Evolutionary conservation across 2,329 filamentous ascomycete species (phyloP), one percentile per base, ranked within the genome.

Genomic region (Seiridium unicorne): DNA sequence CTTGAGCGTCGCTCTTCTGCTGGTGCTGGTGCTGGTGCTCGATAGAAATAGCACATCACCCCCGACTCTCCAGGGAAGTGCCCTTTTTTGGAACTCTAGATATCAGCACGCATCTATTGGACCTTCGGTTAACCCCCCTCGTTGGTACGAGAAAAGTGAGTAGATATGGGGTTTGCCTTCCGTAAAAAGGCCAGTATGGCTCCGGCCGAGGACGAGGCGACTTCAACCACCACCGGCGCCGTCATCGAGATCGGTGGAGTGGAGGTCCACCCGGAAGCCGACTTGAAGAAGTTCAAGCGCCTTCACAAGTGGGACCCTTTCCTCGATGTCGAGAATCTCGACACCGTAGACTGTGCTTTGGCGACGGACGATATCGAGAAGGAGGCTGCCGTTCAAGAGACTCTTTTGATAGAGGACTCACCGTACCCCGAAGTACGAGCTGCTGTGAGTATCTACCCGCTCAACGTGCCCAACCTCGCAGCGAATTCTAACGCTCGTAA

Each of bases 361-460:
- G 74, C 79, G 47, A 80, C 79, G 2, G 78, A 80, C 61, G 83
- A 86, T 71, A 77, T 80, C 64, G 83, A 82, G 65, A 82, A 84
- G 70, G 83, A 83, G 58, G 73, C 83, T 55, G 79, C 81, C 61
- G 80, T 88, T 64, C 83, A 87, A 66, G 80, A 83, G 65, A 82
- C 84, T 51, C 73, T 84, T 60, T 77, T 87, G 67, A 80, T 88
- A 69, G 85, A 89, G 60, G 86, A 89, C 70, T 89, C 86, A 53
- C 87, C 87, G 2, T 89, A 89, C 68, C 84, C 85, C 44, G 86
- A 89, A 75, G 87, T 89, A 58, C 84, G 87, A 65, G 84, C 86
- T 34, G 84, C 87, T 18, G 87, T 89, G 38, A 55, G 53, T 57
- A 46, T n/a, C n/a, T 49, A 55, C 18, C 5, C 40, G 13, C 11